phyloP scores from a whole-genome alignment of 805 yeast species.

The Naumovozyma castellii region DNA sequence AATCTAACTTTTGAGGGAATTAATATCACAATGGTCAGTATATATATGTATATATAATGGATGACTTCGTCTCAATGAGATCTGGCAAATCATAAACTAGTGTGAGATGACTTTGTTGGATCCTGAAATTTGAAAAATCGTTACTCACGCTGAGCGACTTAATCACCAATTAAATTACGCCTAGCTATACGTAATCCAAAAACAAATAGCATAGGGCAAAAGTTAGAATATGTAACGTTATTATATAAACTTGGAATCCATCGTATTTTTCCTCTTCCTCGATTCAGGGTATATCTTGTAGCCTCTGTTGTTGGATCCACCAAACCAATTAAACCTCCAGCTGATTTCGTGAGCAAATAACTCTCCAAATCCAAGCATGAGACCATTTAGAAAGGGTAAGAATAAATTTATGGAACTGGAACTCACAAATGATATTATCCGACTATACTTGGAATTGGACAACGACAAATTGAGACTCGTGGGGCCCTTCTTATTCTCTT shows the following conservation, averaged over 20 bases:
- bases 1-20: too few relatives aligned
- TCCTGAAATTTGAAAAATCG: neutral
- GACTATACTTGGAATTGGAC: neutral
- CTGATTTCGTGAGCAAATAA: slow-evolving; percentile 89
- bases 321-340: slow-evolving; percentile 59
- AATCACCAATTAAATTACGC: neutral
- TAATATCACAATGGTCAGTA: too few relatives aligned
- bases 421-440: slow-evolving; percentile 12
- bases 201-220: too few relatives aligned
- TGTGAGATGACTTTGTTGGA: too few relatives aligned
- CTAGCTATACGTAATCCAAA: too few relatives aligned
- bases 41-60: too few relatives aligned
- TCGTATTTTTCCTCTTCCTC: slow-evolving; percentile 6
- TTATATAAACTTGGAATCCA: neutral
- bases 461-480: too few relatives aligned
- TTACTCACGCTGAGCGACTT: neutral
- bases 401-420: slow-evolving; percentile 65
- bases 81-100: too few relatives aligned
- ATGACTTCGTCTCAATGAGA: too few relatives aligned
- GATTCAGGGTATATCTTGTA: slow-evolving; percentile 23
- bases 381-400: slow-evolving; percentile 83
- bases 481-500: too few relatives aligned
- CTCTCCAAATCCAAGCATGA: slow-evolving; percentile 95
- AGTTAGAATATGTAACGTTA: too few relatives aligned
- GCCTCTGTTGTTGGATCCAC: slow-evolving; percentile 45